These are phyloP conservation scores for Leishmania mexicana DNA, from an alignment of 208 protist genomes.

Conservation along the genomic window DNA sequence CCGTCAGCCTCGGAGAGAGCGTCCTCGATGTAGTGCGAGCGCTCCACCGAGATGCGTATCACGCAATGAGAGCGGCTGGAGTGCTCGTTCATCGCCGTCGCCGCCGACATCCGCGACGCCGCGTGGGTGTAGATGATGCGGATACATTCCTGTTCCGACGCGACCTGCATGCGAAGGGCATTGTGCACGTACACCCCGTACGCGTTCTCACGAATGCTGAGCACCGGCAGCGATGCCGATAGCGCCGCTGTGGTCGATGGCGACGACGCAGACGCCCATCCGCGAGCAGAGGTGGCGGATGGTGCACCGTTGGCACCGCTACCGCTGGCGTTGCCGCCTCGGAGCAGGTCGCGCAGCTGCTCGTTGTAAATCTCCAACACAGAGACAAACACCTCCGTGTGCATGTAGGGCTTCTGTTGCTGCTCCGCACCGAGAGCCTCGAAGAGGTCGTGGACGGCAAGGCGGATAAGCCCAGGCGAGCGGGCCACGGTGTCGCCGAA, in stretches of 20 bases:
- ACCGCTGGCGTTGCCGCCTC: conserved; percentile 12
- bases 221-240: conserved; percentile 31
- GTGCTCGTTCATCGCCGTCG: conserved; percentile 94
- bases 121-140: conserved; percentile 57
- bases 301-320: conserved; percentile 1
- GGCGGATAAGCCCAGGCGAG: conserved; percentile 38
- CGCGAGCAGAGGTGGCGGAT: neutral
- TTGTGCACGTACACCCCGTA: conserved; percentile 88
- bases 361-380: conserved; percentile 90
- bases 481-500: conserved; percentile 41
- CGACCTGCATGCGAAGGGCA: conserved; percentile 56
- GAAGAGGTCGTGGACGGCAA: conserved; percentile 71
- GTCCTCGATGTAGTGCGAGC: conserved; percentile 66
- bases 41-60: conserved; percentile 92
- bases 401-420: conserved; percentile 36
- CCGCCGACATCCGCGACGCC: conserved; percentile 55
- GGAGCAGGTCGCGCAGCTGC: conserved; percentile 79
- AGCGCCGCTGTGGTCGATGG: neutral
- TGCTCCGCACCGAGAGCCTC: conserved; percentile 45
- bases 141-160: conserved; percentile 58
- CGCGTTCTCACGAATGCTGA: conserved; percentile 78
- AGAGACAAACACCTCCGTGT: conserved; percentile 55
- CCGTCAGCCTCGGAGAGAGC: conserved; percentile 37
- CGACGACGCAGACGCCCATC: neutral
- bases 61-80: conserved; percentile 96